Base-by-base conservation (phyloP, 352 stramenopile species). In the Globisporangium rhizosaccharum region DNA sequence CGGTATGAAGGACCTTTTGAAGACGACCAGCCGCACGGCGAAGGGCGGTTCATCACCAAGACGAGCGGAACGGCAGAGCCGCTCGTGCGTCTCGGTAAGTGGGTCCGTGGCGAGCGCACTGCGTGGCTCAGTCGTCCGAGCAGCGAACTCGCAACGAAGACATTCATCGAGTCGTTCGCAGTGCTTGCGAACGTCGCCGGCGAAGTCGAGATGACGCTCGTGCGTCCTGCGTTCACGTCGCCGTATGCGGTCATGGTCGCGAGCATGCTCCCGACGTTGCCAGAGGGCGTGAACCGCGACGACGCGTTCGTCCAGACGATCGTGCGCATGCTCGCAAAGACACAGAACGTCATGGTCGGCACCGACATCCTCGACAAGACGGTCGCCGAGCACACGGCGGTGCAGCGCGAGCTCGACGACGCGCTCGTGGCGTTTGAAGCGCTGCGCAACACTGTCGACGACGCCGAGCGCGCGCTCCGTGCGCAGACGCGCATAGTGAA, bases 1-100 rank as follows among this genome's bases (percentile, higher is more conserved):
- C 74, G 76, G 1, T 98, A 97, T 67, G 87, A 96, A 66, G 93
- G 93, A 7, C 71, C 90, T 39, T 98, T 95, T 60, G 71, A 84
- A 56, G 53, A 93, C 33, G 88, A 94, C 30, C 70, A 85, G 48
- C 87, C 84, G 61, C 81, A 98, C 51, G 94, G 94, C 2, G 80
- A 94, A 41, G 92, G 91, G 10, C 77, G 73, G 17, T 82, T 75
- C 56, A 76, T 80, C 36, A 79, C 74, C 4, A 73, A 77, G 10
- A 15, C 20, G n/a, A 61, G 51, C n/a, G 61, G 57, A 1, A 68
- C 56, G 6, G 73, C 70, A 8, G 82, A 90, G 55, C 79, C 75
- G 15, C 57, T 93, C 14, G 79, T 88, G 51, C 82, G 84, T 0
- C 56, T 79, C 2, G 84, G 84, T 1, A 68, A 68, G 26, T 93